These are phyloP conservation scores for Asterophora lycoperdoides DNA, from an alignment of 768 basidiomycete species.

Conservation along the genomic window DNA sequence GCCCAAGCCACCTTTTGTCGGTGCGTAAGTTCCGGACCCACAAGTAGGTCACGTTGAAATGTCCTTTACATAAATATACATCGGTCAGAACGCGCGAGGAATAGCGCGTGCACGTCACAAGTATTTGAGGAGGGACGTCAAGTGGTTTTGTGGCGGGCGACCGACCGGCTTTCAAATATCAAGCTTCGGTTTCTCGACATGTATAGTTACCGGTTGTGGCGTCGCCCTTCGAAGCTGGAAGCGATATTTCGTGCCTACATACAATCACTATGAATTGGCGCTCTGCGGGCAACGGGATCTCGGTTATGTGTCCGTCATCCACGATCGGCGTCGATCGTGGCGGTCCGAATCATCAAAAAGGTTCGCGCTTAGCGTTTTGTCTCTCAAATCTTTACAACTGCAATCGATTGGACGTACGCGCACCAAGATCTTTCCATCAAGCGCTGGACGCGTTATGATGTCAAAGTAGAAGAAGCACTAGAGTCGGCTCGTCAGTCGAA, in stretches of 20 bases:
- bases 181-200: neutral
- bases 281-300: constrained; percentile 9
- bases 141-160: constrained; percentile 1
- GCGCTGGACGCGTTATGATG: neutral
- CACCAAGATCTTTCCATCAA: constrained; percentile 3
- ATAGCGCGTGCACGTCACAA: too few relatives aligned
- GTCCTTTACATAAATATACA: too few relatives aligned
- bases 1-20: too few relatives aligned
- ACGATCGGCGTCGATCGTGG: constrained; percentile 21
- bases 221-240: constrained; percentile 1
- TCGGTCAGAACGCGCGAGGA: too few relatives aligned
- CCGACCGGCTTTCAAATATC: constrained; percentile 7
- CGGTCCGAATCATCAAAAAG: constrained; percentile 20
- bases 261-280: neutral
- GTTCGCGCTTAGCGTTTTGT: constrained; percentile 19
- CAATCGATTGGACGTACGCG: neutral
- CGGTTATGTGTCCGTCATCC: constrained; percentile 13
- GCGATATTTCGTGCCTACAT: constrained; percentile 12
- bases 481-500: neutral
- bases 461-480: neutral
- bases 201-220: constrained; percentile 12
- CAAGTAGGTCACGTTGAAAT: too few relatives aligned
- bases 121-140: neutral
- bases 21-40: too few relatives aligned
- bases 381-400: neutral